These are phyloP conservation scores for Marvania coccoides DNA, from an alignment of 139 green algal species.

Conservation along the genomic window DNA sequence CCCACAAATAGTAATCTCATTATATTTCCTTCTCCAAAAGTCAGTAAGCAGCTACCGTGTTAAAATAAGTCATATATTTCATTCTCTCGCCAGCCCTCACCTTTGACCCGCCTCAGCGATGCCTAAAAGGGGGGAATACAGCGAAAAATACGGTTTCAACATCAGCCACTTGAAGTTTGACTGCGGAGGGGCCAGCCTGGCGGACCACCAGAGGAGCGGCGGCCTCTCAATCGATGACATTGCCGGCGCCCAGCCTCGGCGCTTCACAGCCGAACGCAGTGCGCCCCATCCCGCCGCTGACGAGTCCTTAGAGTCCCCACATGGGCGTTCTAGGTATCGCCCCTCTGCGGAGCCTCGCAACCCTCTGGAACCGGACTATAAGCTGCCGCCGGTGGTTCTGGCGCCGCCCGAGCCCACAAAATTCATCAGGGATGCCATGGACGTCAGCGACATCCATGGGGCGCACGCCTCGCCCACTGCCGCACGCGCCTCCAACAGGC, in stretches of 20 bases:
- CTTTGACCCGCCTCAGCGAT: no score
- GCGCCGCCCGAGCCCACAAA: neutral
- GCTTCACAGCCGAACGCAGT: neutral
- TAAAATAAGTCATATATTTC: no score
- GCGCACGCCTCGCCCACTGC: neutral
- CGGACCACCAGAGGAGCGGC: neutral
- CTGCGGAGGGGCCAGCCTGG: neutral
- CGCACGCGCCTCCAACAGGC: neutral
- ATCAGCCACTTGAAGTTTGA: neutral
- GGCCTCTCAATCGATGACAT: constrained; percentile 8
- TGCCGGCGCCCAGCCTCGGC: neutral
- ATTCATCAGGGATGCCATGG: constrained; percentile 14
- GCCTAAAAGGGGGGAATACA: neutral
- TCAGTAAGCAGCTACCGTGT: no score
- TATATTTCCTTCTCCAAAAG: no score
- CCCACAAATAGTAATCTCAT: no score
- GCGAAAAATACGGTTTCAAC: neutral
- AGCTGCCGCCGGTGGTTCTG: neutral
- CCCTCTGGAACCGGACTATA: constrained; percentile 10
- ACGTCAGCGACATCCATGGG: constrained; percentile 16
- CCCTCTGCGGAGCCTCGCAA: neutral
- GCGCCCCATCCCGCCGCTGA: neutral
- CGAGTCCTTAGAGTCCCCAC: neutral
- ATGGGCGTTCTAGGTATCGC: neutral
- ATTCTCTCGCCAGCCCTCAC: no score